Evolutionary conservation across 140 eudicot species (phyloP), one percentile per base, ranked within the genome.

Genomic region (Flaveria floridana): DNA sequence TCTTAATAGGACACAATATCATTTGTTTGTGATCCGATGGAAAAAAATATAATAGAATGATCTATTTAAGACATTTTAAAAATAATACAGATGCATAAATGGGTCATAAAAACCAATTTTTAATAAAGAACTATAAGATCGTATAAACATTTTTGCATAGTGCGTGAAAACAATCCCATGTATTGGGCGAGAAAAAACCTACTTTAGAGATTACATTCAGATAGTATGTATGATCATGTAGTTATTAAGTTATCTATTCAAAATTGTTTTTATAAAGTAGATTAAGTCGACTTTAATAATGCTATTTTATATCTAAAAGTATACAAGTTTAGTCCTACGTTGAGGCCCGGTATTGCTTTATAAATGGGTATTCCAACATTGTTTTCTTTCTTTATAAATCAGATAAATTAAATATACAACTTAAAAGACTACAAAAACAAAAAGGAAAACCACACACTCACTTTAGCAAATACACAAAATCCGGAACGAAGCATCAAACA

Each of bases 401-500:
- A 9, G 1, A 59, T 41, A 18, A 65, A 16, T 34, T 25, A 2
- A 55, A 57, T 34, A 68, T 3, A 68, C n/a, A 48, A 30, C 28
- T 28, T 34, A 55, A 67, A 76, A 80, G 34, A 48, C 62, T 72
- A 68, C 21, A 73, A 74, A 79, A 57, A 42, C 48, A 74, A 57
- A 42, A 79, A 34, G 72, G 8, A 34, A 47, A 67, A 69, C 70
- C 72, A 79, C 26, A 48, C 56, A 19, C 69, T 7, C 59, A 56
- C 44, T 55, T 65, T 74, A 34, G 70, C 75, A 67, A 25, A 71
- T 47, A 65, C 80, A 50, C 59, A 57, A 56, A 80, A 47, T 74
- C 80, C 84, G 66, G 80, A 12, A 74, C 18, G 56, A 57, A 55
- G 75, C 71, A 74, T 80, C 79, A 79, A 34, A 56, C 70, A 67